phyloP scores from a whole-genome alignment of 257 asterid species.

The Primulina huaijiensis region DNA sequence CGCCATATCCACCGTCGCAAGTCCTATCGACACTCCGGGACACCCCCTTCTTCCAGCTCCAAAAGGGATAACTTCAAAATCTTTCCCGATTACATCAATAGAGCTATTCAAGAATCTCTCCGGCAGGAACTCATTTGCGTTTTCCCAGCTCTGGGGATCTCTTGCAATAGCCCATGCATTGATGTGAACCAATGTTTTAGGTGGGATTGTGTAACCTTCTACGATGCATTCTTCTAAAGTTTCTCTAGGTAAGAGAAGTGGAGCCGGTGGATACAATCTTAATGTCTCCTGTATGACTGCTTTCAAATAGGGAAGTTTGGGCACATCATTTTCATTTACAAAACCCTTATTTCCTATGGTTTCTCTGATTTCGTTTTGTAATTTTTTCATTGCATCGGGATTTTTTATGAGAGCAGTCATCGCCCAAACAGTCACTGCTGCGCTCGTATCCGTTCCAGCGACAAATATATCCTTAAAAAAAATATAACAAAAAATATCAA shows the following conservation, averaged over 20 bases:
- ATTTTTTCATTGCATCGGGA: not conserved
- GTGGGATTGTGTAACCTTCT: conserved; percentile 18
- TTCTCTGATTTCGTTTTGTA: conserved; percentile 12
- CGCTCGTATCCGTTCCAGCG: conserved; percentile 17
- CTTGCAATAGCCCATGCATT: conserved; percentile 30
- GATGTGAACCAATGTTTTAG: conserved; percentile 19
- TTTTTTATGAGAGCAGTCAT: conserved; percentile 7
- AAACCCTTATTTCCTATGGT: not conserved
- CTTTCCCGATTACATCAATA: conserved; percentile 6
- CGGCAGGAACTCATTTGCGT: conserved; percentile 18
- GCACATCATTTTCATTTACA: conserved; percentile 8
- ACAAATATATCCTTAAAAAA: conserved; percentile 8
- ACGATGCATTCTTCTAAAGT: not conserved
- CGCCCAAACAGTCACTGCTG: conserved; percentile 11
- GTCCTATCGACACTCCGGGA: conserved; percentile 22
- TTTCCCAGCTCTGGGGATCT: conserved; percentile 25
- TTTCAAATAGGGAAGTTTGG: conserved; percentile 16
- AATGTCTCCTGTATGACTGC: conserved; percentile 26
- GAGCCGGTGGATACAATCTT: conserved; percentile 24
- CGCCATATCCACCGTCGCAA: conserved; percentile 18
- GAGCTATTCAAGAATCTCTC: conserved; percentile 21
- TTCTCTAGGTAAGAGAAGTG: conserved; percentile 22
- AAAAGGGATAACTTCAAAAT: conserved; percentile 24
- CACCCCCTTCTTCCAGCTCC: conserved; percentile 25
- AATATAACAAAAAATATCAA: too few species aligned